Evolutionary conservation across 306 rosid genomes (phyloP).

Genomic region (Cicer pinnatifidum): DNA sequence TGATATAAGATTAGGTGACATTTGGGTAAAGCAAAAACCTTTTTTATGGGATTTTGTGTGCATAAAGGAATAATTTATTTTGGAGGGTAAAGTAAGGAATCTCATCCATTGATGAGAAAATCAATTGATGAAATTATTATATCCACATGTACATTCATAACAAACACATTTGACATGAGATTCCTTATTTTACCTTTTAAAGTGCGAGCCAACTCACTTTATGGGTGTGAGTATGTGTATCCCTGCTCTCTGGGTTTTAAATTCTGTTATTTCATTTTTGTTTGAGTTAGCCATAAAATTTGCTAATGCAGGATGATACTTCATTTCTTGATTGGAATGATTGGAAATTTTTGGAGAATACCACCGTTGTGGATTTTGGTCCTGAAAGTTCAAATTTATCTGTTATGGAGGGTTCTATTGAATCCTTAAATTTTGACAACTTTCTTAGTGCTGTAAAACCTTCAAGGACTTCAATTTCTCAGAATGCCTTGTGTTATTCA

Average conservation of each 20-base stretch:
- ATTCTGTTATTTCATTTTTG: slow-evolving; percentile 12
- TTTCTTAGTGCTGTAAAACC: slow-evolving; percentile 42
- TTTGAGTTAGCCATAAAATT: slow-evolving; percentile 43
- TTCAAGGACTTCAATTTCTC: slow-evolving; percentile 40
- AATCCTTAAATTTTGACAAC: slow-evolving; percentile 65
- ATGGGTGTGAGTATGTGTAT: background rate
- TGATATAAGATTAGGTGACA: background rate
- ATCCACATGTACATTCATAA: slow-evolving; percentile 6
- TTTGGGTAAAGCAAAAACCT: background rate
- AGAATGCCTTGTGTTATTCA: slow-evolving; percentile 43
- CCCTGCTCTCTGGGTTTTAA: slow-evolving; percentile 7
- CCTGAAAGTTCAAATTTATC: slow-evolving; percentile 50
- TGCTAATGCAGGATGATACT: slow-evolving; percentile 63
- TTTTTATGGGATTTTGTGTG: slow-evolving; percentile 19
- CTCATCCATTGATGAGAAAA: background rate
- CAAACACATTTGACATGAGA: slow-evolving; percentile 13
- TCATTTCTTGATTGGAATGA: slow-evolving; percentile 62
- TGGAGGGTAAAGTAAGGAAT: slow-evolving; percentile 3
- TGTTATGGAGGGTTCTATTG: slow-evolving; percentile 56
- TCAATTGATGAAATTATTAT: background rate
- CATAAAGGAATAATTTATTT: background rate
- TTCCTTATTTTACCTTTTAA: background rate
- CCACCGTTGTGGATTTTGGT: slow-evolving; percentile 19
- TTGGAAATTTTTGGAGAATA: slow-evolving; percentile 66
- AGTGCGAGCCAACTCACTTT: slow-evolving; percentile 1